Conservation (phyloP, 768 basidiomycete species). For the Boletellus emodensis region DNA sequence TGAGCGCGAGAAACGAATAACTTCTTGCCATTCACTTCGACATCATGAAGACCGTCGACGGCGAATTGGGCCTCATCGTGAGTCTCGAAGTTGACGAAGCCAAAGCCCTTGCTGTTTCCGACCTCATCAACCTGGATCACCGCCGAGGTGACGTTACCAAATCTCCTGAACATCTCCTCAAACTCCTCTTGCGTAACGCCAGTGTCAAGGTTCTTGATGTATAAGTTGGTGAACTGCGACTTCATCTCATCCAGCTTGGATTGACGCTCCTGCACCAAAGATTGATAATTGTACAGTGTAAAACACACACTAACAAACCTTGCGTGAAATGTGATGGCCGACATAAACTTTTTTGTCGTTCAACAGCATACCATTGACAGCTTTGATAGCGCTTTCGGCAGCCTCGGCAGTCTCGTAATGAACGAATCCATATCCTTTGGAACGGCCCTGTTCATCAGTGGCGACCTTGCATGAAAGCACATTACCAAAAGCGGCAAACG, state of each 20-base stretch:
- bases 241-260: constrained; percentile 98
- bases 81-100: constrained; percentile 93
- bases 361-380: constrained; percentile 97
- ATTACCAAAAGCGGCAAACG: constrained; percentile 98
- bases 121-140: constrained; percentile 79
- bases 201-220: constrained; percentile 92
- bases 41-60: constrained; percentile 85
- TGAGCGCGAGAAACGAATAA: constrained; percentile 95
- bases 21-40: constrained; percentile 79
- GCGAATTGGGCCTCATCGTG: constrained; percentile 93
- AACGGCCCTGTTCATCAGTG: constrained; percentile 90
- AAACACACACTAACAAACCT: constrained; percentile 45
- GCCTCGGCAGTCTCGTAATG: constrained; percentile 99
- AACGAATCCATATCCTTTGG: constrained; percentile 97
- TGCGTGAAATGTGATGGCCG: constrained; percentile 95
- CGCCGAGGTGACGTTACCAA: constrained; percentile 85
- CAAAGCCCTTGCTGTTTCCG: constrained; percentile 95
- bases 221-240: constrained; percentile 96
- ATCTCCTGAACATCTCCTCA: constrained; percentile 69
- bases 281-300: background rate
- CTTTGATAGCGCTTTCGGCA: constrained; percentile 93
- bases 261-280: constrained; percentile 74
- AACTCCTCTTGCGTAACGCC: constrained; percentile 87
- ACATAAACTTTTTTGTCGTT: constrained; percentile 99
- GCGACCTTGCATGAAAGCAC: constrained; percentile 99